Conservation (phyloP, 2,329 filamentous ascomycete species). For the Aquanectria penicillioides region DNA sequence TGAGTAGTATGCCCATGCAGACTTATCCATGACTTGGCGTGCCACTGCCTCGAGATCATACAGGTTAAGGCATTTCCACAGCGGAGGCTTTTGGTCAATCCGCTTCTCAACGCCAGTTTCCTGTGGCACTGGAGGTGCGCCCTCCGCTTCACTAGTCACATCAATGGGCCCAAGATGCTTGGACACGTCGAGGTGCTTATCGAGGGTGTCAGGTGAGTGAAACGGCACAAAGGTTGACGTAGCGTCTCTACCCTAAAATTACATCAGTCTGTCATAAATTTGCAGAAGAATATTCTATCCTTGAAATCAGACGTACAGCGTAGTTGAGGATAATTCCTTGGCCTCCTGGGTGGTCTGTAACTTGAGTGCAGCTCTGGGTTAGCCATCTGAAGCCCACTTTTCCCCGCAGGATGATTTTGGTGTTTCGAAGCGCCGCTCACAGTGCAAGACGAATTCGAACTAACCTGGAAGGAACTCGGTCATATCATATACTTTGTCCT, state of each 20-base stretch:
- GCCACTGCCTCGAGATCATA: constrained; percentile 97
- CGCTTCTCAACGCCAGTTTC: constrained; percentile 75
- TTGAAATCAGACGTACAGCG: constrained; percentile 61
- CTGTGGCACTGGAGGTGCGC: constrained; percentile 73
- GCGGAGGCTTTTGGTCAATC: constrained; percentile 77
- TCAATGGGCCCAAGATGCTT: constrained; percentile 93
- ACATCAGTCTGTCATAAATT: too few relatives aligned
- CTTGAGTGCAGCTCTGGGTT: constrained; percentile 6
- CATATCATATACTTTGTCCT: constrained; percentile 87
- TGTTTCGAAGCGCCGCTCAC: too few relatives aligned
- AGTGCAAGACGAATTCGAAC: too few relatives aligned
- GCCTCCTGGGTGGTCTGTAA: constrained; percentile 85
- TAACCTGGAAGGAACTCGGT: constrained; percentile 85
- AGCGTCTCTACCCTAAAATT: constrained; percentile 89
- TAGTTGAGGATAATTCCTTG: constrained; percentile 96
- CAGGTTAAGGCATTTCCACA: constrained; percentile 92
- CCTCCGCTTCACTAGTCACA: constrained; percentile 83
- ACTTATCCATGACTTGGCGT: constrained; percentile 90
- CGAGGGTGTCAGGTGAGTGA: constrained; percentile 85
- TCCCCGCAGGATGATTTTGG: too few relatives aligned
- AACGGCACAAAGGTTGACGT: constrained; percentile 93
- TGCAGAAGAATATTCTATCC: too few relatives aligned
- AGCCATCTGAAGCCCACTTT: too few relatives aligned
- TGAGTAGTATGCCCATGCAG: constrained; percentile 97
- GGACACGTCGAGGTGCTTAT: constrained; percentile 82